A percentile compares a stretch with the other conserved stretches of the same genome.
Conservation (phyloP, 1,284 basidiomycete genomes). For the Tylopilus sp. region DNA sequence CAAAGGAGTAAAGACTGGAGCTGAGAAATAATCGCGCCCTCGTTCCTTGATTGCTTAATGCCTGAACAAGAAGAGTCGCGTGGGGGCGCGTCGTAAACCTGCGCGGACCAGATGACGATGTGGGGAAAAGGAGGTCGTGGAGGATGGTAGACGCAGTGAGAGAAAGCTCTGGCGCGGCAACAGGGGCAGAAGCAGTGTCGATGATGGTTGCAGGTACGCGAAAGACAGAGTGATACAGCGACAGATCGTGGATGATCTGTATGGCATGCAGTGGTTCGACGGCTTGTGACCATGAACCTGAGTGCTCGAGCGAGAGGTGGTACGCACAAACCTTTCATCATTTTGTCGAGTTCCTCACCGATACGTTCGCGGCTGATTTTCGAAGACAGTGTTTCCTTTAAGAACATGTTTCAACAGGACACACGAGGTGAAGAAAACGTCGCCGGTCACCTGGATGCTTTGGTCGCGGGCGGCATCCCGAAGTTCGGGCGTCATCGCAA, state of each 20-base stretch:
- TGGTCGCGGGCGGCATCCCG: slow-evolving; percentile 61
- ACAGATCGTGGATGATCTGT: slow-evolving; percentile 65
- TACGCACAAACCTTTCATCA: slow-evolving; percentile 67
- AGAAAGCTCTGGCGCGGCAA: slow-evolving; percentile 38
- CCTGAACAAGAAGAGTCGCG: slow-evolving; percentile 42
- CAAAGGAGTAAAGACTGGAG: slow-evolving; percentile 64
- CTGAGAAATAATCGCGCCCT: slow-evolving; percentile 71
- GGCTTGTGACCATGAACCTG: slow-evolving; percentile 40
- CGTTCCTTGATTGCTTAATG: slow-evolving; percentile 40
- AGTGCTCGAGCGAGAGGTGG: neutral
- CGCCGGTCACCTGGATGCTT: slow-evolving; percentile 60
- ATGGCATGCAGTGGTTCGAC: slow-evolving; percentile 74
- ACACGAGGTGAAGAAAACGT: neutral
- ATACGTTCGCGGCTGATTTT: slow-evolving; percentile 91
- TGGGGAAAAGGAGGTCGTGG: slow-evolving; percentile 40
- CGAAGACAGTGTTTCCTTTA: slow-evolving; percentile 63
- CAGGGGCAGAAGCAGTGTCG: slow-evolving; percentile 43
- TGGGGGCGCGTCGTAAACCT: slow-evolving; percentile 43
- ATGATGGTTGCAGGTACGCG: slow-evolving; percentile 47
- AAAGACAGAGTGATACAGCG: slow-evolving; percentile 73
- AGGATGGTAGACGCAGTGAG: slow-evolving; percentile 62
- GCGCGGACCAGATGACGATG: slow-evolving; percentile 23
- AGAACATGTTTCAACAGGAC: slow-evolving; percentile 2
- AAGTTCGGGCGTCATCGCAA: slow-evolving; percentile 74
- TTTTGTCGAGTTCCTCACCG: slow-evolving; percentile 87